Evolutionary conservation across 495 filamentous ascomycete genomes (phyloP), one percentile per base, ranked within the genome.

Genomic region (Margaritispora aquatica): DNA sequence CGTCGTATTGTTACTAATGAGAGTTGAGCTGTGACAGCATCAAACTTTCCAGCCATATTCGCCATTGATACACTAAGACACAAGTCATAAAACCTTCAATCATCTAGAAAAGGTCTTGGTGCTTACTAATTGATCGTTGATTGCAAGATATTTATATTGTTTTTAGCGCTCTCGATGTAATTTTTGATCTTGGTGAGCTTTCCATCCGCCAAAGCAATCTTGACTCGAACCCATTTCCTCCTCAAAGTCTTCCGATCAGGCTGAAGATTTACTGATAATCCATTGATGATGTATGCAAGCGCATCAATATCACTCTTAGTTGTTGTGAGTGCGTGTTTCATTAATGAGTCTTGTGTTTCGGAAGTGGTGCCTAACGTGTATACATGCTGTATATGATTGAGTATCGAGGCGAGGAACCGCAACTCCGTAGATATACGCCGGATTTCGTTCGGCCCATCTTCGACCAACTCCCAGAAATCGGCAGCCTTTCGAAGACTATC

Each of bases 401-500:
- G 29, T 13, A 29, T 36, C n/a, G 50, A 51, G 2, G 47, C 47
- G 5, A 58, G 23, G 22, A 26, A n/a, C 2, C 55, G 24, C 26
- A 58, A 23, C 17, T 58, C 55, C 26, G 20, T 20, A 15, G 55
- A 58, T 29, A 58, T 50, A 17, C 55, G 55, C 19, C 47, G 55
- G 49, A 58, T 58, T 22, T 50, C 44, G 11, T 50, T 26, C 21
- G 55, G 55, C 17, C 46, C 55, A 50, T 58, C 55, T 36, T 58
- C 55, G 22, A 58, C 51, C 24, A 46, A 58, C 2, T 58, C 55
- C 44, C 23, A 50, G 23, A 58, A 58, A 19, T 58, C 44, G 23
- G 26, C 34, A n/a, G 55, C 55, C 11, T 20, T 58, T 19, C 44
- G 44, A 2, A 51, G 44, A 26, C 55, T 38, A 23, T 51, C 46